Percentiles rank a stretch among this genome's conserved stretches.
Evolutionary conservation across 441 rosid species (phyloP).

Genomic region (Eruca vesicaria): DNA sequence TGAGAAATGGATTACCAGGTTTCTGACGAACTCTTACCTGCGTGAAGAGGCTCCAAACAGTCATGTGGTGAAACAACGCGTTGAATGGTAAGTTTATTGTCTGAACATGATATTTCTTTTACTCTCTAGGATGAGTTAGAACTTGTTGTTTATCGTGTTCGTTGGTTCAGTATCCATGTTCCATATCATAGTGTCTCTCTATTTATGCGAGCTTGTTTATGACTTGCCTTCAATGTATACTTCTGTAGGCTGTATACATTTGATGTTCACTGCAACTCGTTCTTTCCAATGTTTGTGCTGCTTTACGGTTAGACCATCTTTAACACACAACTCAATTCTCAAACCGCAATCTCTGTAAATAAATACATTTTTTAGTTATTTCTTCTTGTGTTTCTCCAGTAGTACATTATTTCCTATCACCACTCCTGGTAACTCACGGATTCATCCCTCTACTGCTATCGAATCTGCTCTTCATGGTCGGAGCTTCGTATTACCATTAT

Average conservation of each 20-base stretch:
- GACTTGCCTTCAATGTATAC: slow-evolving; percentile 28
- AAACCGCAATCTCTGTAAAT: neutral
- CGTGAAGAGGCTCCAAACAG: slow-evolving; percentile 95
- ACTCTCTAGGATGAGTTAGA: neutral
- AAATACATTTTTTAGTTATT: slow-evolving; percentile 1
- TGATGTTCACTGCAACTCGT: slow-evolving; percentile 99
- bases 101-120: slow-evolving; percentile 8
- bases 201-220: slow-evolving; percentile 2
- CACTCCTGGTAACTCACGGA: slow-evolving; percentile 80
- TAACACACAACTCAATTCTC: slow-evolving; percentile 7
- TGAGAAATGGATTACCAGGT: slow-evolving; percentile 49
- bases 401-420: slow-evolving; percentile 87
- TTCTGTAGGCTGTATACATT: slow-evolving; percentile 88
- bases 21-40: slow-evolving; percentile 84
- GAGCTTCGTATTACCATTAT: slow-evolving; percentile 89
- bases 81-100: slow-evolving; percentile 78
- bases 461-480: slow-evolving; percentile 89
- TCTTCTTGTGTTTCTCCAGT: slow-evolving; percentile 55
- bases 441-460: slow-evolving; percentile 82
- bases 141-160: neutral
- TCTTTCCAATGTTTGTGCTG: slow-evolving; percentile 95
- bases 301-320: slow-evolving; percentile 68
- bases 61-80: slow-evolving; percentile 95
- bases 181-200: neutral
- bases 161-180: neutral